Evolutionary conservation across 257 asterid species (phyloP), one percentile per base, ranked within the genome.

Genomic region (Solanum paucissectum): DNA sequence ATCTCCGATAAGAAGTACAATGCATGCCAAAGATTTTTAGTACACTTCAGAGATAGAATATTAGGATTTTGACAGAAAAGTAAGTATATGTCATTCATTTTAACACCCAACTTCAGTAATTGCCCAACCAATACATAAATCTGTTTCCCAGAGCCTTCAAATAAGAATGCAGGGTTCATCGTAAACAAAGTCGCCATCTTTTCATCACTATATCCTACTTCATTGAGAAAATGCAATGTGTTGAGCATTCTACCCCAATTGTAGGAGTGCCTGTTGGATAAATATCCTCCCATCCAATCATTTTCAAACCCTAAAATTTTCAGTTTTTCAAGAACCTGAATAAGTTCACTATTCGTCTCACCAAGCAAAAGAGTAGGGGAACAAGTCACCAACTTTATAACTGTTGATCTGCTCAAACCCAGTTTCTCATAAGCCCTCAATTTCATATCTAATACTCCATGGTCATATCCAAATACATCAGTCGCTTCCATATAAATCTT

Each of bases 141-240:
- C 83, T 90, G 93, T 79, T 92, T 95, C 88, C 98, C 99, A n/a
- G 95, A 96, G 58, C 94, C 98, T 86, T 94, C 92, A 90, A 96
- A 90, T 29, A 96, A 83, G 21, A 94, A 49, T 23, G 94, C 92
- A 38, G 94, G 92, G 88, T 94, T 94, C 81, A 83, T 90, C 89
- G 87, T 90, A 74, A 94, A 87, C 90, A 95, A 77, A 29, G 86
- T 86, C 23, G 86, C 90, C 90, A 94, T 87, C 86, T 94, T 90
- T 25, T 81, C 75, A 87, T 91, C 94, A 89, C 73, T 90, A 88
- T 91, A 97, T 62, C 98, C 99, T 71, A 94, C 87, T 81, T 93
- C 96, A 69, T 66, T 88, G 85, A 95, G 98, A 89, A 97, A 94
- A 89, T 73, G 27, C 90, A 94, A 71, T 0, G 95, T 93, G 71